phyloP scores from a whole-genome alignment of 2,329 filamentous ascomycete species.

The Gyromitra esculenta region DNA sequence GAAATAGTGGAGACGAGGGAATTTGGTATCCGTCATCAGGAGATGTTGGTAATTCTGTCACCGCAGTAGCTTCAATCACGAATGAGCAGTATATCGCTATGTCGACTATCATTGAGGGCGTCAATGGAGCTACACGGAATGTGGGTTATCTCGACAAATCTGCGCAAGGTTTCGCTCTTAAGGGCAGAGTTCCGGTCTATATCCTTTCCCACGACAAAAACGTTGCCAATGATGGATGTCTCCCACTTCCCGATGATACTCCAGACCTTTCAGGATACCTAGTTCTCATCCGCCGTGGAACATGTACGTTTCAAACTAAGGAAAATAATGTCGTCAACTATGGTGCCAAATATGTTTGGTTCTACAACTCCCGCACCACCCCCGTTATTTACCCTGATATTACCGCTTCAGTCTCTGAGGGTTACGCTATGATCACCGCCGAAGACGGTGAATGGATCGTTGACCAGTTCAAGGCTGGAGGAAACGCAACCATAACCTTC shows the following conservation, averaged over 20 bases:
- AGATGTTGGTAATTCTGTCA: constrained; percentile 62
- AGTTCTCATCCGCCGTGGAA: constrained; percentile 70
- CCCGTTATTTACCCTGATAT: constrained; percentile 47
- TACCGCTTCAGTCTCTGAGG: constrained; percentile 28
- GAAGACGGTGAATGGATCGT: constrained; percentile 54
- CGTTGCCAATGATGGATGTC: constrained; percentile 64
- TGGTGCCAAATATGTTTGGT: constrained; percentile 70
- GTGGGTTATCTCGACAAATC: constrained; percentile 41
- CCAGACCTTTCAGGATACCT: constrained; percentile 69
- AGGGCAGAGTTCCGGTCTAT: constrained; percentile 38
- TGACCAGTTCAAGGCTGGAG: constrained; percentile 50
- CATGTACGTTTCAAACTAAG: constrained; percentile 68
- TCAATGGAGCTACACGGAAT: constrained; percentile 16
- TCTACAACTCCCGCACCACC: constrained; percentile 66
- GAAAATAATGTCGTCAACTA: constrained; percentile 65
- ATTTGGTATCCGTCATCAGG: constrained; percentile 64
- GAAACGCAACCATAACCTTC: constrained; percentile 50
- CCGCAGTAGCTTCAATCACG: constrained; percentile 63
- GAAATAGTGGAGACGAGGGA: constrained; percentile 65
- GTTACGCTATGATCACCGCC: constrained; percentile 46
- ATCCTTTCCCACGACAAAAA: constrained; percentile 45
- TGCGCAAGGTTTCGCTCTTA: constrained; percentile 53
- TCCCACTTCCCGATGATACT: constrained; percentile 65
- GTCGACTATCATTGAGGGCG: constrained; percentile 29
- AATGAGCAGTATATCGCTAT: constrained; percentile 58